phyloP scores from a whole-genome alignment of 2,329 filamentous ascomycete genomes.

The Xylaria sp. region DNA sequence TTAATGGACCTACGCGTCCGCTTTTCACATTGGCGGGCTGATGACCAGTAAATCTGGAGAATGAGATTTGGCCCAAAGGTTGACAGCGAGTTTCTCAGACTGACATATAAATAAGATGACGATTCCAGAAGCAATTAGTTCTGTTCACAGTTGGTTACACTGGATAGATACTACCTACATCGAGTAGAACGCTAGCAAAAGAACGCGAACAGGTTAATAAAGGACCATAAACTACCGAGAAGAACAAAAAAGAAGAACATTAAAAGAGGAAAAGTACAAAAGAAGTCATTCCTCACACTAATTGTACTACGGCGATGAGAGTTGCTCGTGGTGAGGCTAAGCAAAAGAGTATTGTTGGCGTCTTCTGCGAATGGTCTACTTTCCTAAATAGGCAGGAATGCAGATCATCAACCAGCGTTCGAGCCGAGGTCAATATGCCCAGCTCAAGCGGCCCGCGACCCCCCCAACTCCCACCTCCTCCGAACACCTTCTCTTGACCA shows the following conservation, averaged over 20 bases:
- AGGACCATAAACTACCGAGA: background rate
- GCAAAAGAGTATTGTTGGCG: background rate
- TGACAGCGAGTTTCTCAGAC: background rate
- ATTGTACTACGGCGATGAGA: conserved; percentile 1
- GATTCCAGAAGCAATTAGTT: background rate
- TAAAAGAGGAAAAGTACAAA: background rate
- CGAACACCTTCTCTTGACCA: conserved; percentile 7
- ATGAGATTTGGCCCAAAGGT: conserved; percentile 3
- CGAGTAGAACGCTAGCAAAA: background rate
- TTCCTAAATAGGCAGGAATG: conserved; percentile 10
- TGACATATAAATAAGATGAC: background rate
- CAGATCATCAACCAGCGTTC: conserved; percentile 14
- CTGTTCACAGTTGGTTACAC: background rate
- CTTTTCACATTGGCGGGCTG: conserved; percentile 4
- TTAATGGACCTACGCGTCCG: conserved; percentile 17
- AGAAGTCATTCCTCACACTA: background rate
- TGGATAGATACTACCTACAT: background rate
- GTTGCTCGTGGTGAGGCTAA: conserved; percentile 13
- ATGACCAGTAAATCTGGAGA: background rate
- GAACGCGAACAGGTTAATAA: background rate
- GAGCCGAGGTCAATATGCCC: conserved; percentile 5
- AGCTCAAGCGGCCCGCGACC: conserved; percentile 1
- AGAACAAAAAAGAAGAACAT: background rate
- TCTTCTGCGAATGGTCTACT: background rate
- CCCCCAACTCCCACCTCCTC: conserved; percentile 9